Base-by-base conservation (phyloP, 2,329 filamentous ascomycete species). In the Diaporthe destruens region DNA sequence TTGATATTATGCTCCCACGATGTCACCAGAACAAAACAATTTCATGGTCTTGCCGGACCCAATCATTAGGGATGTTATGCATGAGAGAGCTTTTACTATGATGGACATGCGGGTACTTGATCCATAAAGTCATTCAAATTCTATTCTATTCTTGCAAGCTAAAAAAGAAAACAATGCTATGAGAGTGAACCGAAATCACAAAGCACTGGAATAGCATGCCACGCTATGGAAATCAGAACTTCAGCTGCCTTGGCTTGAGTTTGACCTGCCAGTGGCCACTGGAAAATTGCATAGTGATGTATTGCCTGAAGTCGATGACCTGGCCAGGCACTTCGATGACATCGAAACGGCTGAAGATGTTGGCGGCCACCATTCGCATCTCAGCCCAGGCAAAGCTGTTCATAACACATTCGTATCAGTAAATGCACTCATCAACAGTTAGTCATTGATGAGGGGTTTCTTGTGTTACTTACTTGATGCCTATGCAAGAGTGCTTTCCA, bases 401-500 rank as follows among this genome's bases (percentile, higher is more conserved):
- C 3, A 23, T 6, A 6, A 18, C 23, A 11, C 0, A 18, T 2
- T 6, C n/a, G 1, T 1, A 47, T 72, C 39, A 76, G 66, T 18
- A 2, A 16, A 20, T 5, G 9, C 1, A 18, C 47, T n/a, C 20
- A 8, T 1, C 9, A 29, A 14, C 29, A 47, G 11, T 39, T 12
- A 47, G 20, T 3, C 0, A 9, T 1, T n/a, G 29, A 6, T 61
- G 25, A 42, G 25, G 11, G 2, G 1, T 36, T 36, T 32, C 1
- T 29, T 32, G 29, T 34, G 16, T 12, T 8, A 59, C 74, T 56
- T 65, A 76, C 75, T 77, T 77, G 56, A 77, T 77, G 1, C 76
- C 76, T 32, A 77, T 77, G 67, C 76, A 78, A 34, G 76, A 78
- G 51, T 78, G 75, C 23, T 77, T 78, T 18, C 76, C 77, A 9